Conservation (phyloP, 352 stramenopile species). For the Pseudoperonospora humuli region DNA sequence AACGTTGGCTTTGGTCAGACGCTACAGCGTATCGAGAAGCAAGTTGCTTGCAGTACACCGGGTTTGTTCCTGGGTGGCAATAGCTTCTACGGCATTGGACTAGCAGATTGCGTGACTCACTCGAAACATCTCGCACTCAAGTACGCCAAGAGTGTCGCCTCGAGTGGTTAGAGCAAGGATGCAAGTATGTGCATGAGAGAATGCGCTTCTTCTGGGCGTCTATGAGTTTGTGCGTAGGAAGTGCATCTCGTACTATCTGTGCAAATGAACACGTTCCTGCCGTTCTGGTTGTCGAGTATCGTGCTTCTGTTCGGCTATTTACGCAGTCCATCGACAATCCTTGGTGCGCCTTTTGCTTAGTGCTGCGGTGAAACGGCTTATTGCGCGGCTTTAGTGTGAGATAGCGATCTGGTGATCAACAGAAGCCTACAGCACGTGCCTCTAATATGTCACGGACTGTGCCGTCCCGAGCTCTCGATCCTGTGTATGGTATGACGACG, state of each 20-base stretch:
- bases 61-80: constrained; percentile 66
- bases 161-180: constrained; percentile 9
- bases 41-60: constrained; percentile 29
- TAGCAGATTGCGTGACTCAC: constrained; percentile 78
- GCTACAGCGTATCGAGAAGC: constrained; percentile 48
- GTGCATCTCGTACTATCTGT: background rate
- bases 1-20: constrained; percentile 69
- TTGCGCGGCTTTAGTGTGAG: background rate
- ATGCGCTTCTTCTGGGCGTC: constrained; percentile 8
- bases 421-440: background rate
- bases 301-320: constrained; percentile 18
- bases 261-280: constrained; percentile 13
- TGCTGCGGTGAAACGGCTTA: constrained; percentile 12
- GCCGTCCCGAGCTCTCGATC: constrained; percentile 61
- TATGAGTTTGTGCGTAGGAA: background rate
- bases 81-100: constrained; percentile 81
- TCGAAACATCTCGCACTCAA: constrained; percentile 72
- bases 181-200: constrained; percentile 4
- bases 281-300: constrained; percentile 1
- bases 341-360: background rate
- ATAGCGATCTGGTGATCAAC: constrained; percentile 7
- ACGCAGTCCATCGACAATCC: background rate
- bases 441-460: constrained; percentile 42
- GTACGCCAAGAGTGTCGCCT: constrained; percentile 43
- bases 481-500: constrained; percentile 55